phyloP scores from a whole-genome alignment of 129 eudicot species.

The Helianthus tuberosus region DNA sequence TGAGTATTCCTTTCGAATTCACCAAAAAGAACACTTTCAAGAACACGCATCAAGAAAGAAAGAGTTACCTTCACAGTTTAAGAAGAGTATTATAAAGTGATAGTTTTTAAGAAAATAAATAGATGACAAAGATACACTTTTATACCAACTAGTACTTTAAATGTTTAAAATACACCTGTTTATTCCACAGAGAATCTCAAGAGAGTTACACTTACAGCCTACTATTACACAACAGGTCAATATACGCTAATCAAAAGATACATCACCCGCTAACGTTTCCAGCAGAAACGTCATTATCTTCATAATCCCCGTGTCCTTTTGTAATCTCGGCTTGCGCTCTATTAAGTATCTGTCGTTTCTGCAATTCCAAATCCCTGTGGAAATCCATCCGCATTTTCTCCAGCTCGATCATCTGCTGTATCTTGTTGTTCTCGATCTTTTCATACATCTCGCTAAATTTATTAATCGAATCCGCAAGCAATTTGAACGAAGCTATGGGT shows the following conservation, averaged over 20 bases:
- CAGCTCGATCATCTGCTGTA: conserved; percentile 70
- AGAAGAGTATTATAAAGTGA: too few relatives aligned
- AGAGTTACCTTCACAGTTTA: too few relatives aligned
- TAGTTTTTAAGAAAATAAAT: too few relatives aligned
- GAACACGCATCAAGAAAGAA: background rate
- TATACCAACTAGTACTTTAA: too few relatives aligned
- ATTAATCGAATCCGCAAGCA: conserved; percentile 72
- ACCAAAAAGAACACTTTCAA: too few relatives aligned
- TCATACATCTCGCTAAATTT: conserved; percentile 72
- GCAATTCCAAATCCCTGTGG: conserved; percentile 67
- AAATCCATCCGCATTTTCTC: conserved; percentile 83
- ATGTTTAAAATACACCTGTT: conserved; percentile 19
- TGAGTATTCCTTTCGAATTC: too few relatives aligned
- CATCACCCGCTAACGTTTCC: conserved; percentile 55
- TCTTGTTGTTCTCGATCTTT: conserved; percentile 64
- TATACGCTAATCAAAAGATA: conserved; percentile 24
- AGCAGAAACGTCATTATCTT: conserved; percentile 54
- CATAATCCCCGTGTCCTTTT: conserved; percentile 43
- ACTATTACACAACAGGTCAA: conserved; percentile 49
- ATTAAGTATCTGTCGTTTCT: conserved; percentile 75
- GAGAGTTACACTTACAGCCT: conserved; percentile 5
- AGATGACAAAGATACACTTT: conserved; percentile 14
- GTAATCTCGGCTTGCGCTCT: conserved; percentile 43
- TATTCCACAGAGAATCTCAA: conserved; percentile 31
- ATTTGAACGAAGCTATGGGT: conserved; percentile 43